A percentile compares a stretch with the other conserved stretches of the same genome.
Evolutionary conservation across 768 basidiomycete genomes (phyloP).

Genomic region (Mycena venus): DNA sequence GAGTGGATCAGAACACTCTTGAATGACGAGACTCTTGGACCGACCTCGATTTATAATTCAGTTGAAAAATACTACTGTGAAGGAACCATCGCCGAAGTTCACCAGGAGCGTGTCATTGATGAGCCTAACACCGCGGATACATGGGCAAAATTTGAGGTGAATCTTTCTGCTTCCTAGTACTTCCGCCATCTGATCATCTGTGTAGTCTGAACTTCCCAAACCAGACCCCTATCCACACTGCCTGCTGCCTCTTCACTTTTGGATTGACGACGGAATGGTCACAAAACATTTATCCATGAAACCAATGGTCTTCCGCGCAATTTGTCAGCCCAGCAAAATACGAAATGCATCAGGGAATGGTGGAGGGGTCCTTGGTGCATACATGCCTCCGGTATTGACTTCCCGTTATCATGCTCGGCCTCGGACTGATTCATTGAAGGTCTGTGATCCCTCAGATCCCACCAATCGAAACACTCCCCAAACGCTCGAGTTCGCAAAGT

Average conservation of each 20-base stretch:
- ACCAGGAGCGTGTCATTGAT: conserved; percentile 37
- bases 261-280: conserved; percentile 48
- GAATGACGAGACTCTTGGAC: conserved; percentile 35
- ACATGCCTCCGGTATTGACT: conserved; percentile 41
- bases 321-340: conserved; percentile 43
- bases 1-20: conserved; percentile 38
- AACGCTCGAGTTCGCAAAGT: conserved; percentile 39
- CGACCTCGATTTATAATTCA: conserved; percentile 34
- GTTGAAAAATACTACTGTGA: conserved; percentile 41
- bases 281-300: conserved; percentile 40
- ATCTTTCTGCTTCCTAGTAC: neutral
- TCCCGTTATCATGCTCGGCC: too few species aligned
- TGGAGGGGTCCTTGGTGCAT: conserved; percentile 44
- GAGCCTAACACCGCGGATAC: conserved; percentile 45
- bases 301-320: conserved; percentile 42
- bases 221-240: conserved; percentile 29
- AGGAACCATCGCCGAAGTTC: neutral
- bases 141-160: conserved; percentile 46
- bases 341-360: conserved; percentile 51
- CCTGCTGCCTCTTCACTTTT: conserved; percentile 44
- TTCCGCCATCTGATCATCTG: neutral
- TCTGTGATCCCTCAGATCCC: conserved; percentile 42
- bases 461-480: conserved; percentile 33
- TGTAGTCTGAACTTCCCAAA: conserved; percentile 27
- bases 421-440: too few species aligned